Conservation (phyloP, 2,329 filamentous ascomycete species). For the Alternaria angustiovoidea region DNA sequence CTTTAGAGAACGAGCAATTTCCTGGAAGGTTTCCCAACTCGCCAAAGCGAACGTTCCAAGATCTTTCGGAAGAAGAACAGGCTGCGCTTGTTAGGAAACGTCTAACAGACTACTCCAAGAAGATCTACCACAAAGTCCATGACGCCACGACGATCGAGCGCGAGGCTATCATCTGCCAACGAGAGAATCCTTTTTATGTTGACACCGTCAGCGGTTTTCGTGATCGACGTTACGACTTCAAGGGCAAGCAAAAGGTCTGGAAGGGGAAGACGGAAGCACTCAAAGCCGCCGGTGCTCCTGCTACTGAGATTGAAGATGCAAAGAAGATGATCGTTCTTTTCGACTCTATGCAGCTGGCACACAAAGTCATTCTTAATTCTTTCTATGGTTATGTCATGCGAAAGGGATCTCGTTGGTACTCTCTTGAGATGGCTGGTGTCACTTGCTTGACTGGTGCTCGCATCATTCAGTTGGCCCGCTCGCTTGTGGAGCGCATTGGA, state of each 20-base stretch:
- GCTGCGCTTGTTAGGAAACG: slow-evolving; percentile 82
- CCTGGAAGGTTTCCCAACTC: slow-evolving; percentile 78
- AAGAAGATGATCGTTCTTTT: slow-evolving; percentile 99
- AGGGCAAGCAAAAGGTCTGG: slow-evolving; percentile 97
- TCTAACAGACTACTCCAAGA: slow-evolving; percentile 91
- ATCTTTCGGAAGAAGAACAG: slow-evolving; percentile 83
- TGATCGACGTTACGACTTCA: slow-evolving; percentile 97
- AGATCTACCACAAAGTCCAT: slow-evolving; percentile 99
- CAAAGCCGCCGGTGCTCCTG: slow-evolving; percentile 79
- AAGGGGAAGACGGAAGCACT: slow-evolving; percentile 92
- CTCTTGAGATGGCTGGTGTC: slow-evolving; percentile 98
- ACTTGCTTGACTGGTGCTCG: slow-evolving; percentile 95
- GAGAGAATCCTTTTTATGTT: slow-evolving; percentile 98
- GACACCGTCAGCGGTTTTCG: slow-evolving; percentile 95
- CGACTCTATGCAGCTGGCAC: slow-evolving; percentile 93
- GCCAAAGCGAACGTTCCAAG: slow-evolving; percentile 77
- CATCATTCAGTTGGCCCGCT: slow-evolving; percentile 95
- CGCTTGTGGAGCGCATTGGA: slow-evolving; percentile 91
- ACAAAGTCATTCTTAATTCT: slow-evolving; percentile 98
- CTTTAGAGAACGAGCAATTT: slow-evolving; percentile 90
- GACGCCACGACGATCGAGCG: slow-evolving; percentile 91
- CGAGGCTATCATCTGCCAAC: slow-evolving; percentile 97
- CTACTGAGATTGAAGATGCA: slow-evolving; percentile 83
- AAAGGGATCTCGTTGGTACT: slow-evolving; percentile 99
- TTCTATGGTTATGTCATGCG: slow-evolving; percentile 99